phyloP scores from a whole-genome alignment of 306 rosid genomes.

The Cicer bijugum region DNA sequence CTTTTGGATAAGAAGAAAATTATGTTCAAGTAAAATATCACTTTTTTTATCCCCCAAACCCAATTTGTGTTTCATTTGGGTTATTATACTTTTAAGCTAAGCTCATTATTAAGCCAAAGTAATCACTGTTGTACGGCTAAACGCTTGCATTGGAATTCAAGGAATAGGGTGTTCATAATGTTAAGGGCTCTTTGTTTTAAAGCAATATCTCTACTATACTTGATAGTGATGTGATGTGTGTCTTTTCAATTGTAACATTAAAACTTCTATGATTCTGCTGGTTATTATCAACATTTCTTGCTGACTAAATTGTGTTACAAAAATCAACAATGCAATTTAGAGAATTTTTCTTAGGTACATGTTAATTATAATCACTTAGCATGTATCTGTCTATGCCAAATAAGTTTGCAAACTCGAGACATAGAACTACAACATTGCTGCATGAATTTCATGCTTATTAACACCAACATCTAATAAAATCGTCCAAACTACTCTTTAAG shows the following conservation, averaged over 20 bases:
- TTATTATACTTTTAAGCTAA: conserved; percentile 54
- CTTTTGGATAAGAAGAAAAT: conserved; percentile 3
- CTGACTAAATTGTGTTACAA: conserved; percentile 21
- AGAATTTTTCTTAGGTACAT: too few relatives aligned
- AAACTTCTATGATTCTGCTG: conserved; percentile 11
- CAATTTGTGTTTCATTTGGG: conserved; percentile 40
- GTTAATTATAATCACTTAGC: too few relatives aligned
- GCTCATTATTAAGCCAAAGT: conserved; percentile 35
- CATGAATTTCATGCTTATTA: too few relatives aligned
- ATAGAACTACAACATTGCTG: too few relatives aligned
- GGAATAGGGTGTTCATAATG: conserved; percentile 51
- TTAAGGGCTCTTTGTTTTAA: conserved; percentile 58
- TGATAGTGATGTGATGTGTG: conserved; percentile 51
- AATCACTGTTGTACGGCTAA: conserved; percentile 43
- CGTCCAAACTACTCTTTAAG: neutral
- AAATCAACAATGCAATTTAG: neutral
- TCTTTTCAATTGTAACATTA: neutral
- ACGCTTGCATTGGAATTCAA: conserved; percentile 80
- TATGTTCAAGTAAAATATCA: neutral
- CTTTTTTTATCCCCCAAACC: conserved; percentile 11
- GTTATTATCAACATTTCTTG: conserved; percentile 22
- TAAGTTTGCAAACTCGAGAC: too few relatives aligned
- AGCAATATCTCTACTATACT: conserved; percentile 53
- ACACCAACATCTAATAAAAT: conserved; percentile 8
- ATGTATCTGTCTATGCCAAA: too few relatives aligned